Conservation (phyloP, 306 rosid genomes). For the Cucumis melo region DNA sequence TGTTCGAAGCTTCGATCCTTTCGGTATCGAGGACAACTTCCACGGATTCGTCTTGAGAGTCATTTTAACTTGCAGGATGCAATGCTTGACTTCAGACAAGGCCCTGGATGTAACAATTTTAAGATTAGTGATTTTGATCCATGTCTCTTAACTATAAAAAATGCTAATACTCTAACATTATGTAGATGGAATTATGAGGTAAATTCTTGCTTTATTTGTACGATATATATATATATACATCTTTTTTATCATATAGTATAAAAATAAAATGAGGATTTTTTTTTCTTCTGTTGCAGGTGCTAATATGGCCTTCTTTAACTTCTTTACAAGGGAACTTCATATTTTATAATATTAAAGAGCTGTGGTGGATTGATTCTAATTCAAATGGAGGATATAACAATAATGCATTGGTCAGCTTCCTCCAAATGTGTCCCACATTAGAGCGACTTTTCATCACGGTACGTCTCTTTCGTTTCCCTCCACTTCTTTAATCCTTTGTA, state of each 20-base stretch:
- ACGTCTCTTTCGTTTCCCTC: neutral
- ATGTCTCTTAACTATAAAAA: conserved; percentile 51
- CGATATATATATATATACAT: neutral
- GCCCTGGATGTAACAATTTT: conserved; percentile 17
- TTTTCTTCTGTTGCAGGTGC: conserved; percentile 22
- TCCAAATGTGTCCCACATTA: conserved; percentile 53
- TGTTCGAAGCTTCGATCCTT: conserved; percentile 38
- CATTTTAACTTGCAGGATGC: conserved; percentile 61
- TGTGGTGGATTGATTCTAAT: conserved; percentile 51
- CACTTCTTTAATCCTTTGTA: neutral
- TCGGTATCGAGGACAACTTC: conserved; percentile 41
- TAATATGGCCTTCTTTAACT: conserved; percentile 56
- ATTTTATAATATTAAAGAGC: conserved; percentile 50
- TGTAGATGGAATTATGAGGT: conserved; percentile 72
- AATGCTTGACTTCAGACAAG: conserved; percentile 62
- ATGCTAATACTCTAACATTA: conserved; percentile 40
- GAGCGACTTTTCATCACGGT: conserved; percentile 42
- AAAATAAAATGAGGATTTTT: neutral
- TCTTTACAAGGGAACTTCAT: conserved; percentile 20
- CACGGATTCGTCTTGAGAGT: conserved; percentile 35
- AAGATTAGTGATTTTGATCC: conserved; percentile 45
- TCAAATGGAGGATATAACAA: conserved; percentile 20
- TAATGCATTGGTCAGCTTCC: conserved; percentile 39
- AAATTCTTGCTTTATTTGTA: neutral
- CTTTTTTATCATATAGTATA: neutral